Base-by-base conservation (phyloP, 148 eudicot species). In the Hydrangea macrophylla region DNA sequence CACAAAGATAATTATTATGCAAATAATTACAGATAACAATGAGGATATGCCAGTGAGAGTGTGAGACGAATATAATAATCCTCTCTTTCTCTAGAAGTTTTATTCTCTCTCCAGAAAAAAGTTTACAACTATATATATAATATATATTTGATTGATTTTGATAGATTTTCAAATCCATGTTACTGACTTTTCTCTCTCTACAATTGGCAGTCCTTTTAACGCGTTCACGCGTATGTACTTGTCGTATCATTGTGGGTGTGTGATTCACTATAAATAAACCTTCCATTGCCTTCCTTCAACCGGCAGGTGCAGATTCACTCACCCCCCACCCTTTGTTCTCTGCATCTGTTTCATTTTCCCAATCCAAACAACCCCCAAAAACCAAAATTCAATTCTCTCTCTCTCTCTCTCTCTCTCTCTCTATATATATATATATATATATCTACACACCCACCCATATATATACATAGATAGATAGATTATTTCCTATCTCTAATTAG, bases 281-380 rank as follows among this genome's bases (percentile, higher is more conserved):
- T 20, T n/a, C 42, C 42, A 17, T 12, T 35, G 27, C 12, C 22
- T 35, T 22, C 42, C 42, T 5, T 2, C 39, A n/a, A 9, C n/a
- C 65, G 22, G 50, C 65, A 62, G 65, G 65, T 62, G 33, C 62
- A 25, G 62, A 58, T 7, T 33, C 3, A 2, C n/a, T n/a, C n/a
- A n/a, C n/a, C n/a, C 30, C 23, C 45, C 64, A n/a, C 24, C 25
- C 20, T 0, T 33, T 35, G 26, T 12, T 25, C 65, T 13, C 23
- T 35, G 37, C 37, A 15, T 28, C 62, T 26, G 37, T 60, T 31
- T 20, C 17, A 60, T 25, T 26, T 27, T 20, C 15, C 22, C 55
- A 39, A 39, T 39, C 44, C 6, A 12, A 39, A 39, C 6, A 39
- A 39, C 6, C 6, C 6, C 44, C 6, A 39, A 39, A 12, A 39